A percentile compares a stretch with the other conserved stretches of the same genome.
phyloP scores from a whole-genome alignment of 2,329 filamentous ascomycete species.

The Apiospora kogelbergensis region DNA sequence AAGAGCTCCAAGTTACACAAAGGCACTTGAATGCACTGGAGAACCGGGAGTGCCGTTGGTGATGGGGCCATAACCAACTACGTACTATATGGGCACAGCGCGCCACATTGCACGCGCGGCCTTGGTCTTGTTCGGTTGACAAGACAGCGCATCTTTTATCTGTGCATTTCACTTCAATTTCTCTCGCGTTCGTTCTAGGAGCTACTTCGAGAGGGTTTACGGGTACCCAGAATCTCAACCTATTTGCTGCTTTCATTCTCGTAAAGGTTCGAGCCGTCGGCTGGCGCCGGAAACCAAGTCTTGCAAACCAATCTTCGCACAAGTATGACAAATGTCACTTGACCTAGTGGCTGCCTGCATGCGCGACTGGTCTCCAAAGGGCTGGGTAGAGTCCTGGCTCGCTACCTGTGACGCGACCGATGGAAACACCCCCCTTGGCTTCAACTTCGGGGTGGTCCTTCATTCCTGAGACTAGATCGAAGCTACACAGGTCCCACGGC shows the following conservation, averaged over 20 bases:
- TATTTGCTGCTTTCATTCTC: background rate
- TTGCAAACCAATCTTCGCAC: background rate
- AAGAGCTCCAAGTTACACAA: background rate
- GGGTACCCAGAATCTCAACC: background rate
- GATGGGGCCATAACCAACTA: background rate
- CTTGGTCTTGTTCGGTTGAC: background rate
- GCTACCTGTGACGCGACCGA: constrained; percentile 7
- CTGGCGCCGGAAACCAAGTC: background rate
- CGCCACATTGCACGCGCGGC: background rate
- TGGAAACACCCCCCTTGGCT: constrained; percentile 2
- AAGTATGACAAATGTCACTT: constrained; percentile 12
- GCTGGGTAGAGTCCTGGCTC: background rate
- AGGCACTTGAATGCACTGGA: background rate
- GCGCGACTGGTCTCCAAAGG: background rate
- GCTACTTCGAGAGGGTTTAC: background rate
- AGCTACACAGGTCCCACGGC: background rate
- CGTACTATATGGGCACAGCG: background rate
- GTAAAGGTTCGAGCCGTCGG: background rate
- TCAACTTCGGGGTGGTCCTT: background rate
- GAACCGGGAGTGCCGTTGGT: background rate
- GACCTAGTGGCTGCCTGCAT: constrained; percentile 17
- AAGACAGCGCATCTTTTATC: background rate
- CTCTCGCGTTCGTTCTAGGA: background rate
- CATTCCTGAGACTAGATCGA: background rate
- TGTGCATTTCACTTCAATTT: background rate